Base-by-base conservation (phyloP, 192 early-diverging fungal species). In the Podila clonocystis region DNA sequence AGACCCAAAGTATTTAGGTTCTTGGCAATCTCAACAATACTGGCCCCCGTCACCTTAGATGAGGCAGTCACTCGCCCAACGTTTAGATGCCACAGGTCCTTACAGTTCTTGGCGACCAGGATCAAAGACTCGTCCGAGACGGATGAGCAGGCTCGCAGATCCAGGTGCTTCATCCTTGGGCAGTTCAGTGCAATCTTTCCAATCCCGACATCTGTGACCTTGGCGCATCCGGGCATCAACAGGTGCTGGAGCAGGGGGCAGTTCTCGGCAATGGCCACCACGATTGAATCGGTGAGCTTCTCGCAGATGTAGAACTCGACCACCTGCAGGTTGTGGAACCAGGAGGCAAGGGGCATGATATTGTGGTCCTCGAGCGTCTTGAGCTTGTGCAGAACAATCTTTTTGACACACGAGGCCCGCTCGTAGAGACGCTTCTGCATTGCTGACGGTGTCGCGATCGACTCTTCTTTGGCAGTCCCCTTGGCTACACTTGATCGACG, bases 241-340 rank as follows among this genome's bases (percentile, higher is more conserved):
- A 89, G 15, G 8, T 84, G 75, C 7, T 84, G 86, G 2, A 88
- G 67, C 57, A 50, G 72, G 3, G 83, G 69, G 34, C 72, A 70
- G 70, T 82, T 31, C 55, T 78, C 77, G 1, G 83, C 61, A 28
- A 89, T 82, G 5, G 80, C 49, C 6, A 76, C 57, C 20, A 89
- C 78, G 12, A 82, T 78, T 34, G 61, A 65, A 48, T 86, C 84
- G 9, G 83, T 73, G 1, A 89, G 63, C 55, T 84, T 75, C 31
- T 86, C 87, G 26, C 87, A 89, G 34, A 89, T 89, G n/a, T 89
- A 89, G 17, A 89, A 80, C 31, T 89, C 85, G 45, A 89, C 65
- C 6, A 67, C 74, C 13, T 73, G 71, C 5, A 89, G 59, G n/a
- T 80, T 70, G 22, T 65, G 49, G 34, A 80, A 80, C 77, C 77